Percentiles rank a stretch among this genome's conserved stretches.
These are phyloP conservation scores for Lecanicillium sp. DNA, from an alignment of 2,329 filamentous ascomycete genomes.

Conservation along the genomic window DNA sequence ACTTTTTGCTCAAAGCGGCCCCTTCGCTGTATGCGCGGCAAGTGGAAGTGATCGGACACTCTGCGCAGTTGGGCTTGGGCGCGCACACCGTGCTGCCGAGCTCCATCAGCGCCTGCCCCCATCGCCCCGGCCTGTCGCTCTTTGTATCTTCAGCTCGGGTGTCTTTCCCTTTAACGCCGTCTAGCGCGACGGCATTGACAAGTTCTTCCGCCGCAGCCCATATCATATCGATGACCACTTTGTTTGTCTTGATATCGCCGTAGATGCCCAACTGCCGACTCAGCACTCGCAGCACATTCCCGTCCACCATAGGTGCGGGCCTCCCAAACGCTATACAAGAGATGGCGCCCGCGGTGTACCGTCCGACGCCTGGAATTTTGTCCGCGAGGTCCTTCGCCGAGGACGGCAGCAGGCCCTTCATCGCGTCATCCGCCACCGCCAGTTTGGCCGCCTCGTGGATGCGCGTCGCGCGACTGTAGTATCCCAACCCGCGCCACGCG, in stretches of 20 bases:
- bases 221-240: conserved; percentile 43
- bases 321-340: conserved; percentile 57
- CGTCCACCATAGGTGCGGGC: conserved; percentile 56
- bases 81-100: conserved; percentile 57
- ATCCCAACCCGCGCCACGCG: conserved; percentile 56
- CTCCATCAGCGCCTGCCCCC: conserved; percentile 62
- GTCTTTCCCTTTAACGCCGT: conserved; percentile 15
- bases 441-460: conserved; percentile 51
- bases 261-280: conserved; percentile 54
- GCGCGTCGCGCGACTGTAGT: conserved; percentile 58
- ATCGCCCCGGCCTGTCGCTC: conserved; percentile 50
- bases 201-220: conserved; percentile 54
- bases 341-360: conserved; percentile 58
- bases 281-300: conserved; percentile 56
- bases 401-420: conserved; percentile 45
- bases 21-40: conserved; percentile 49
- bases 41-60: conserved; percentile 44
- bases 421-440: conserved; percentile 36
- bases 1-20: conserved; percentile 22
- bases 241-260: conserved; percentile 52
- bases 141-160: conserved; percentile 20
- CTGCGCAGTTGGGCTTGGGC: conserved; percentile 50
- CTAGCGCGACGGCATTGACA: conserved; percentile 42
- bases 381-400: conserved; percentile 39
- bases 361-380: conserved; percentile 52